Evolutionary conservation across 192 early-diverging fungal species (phyloP).

Genomic region (Gaertneriomyces sp.): DNA sequence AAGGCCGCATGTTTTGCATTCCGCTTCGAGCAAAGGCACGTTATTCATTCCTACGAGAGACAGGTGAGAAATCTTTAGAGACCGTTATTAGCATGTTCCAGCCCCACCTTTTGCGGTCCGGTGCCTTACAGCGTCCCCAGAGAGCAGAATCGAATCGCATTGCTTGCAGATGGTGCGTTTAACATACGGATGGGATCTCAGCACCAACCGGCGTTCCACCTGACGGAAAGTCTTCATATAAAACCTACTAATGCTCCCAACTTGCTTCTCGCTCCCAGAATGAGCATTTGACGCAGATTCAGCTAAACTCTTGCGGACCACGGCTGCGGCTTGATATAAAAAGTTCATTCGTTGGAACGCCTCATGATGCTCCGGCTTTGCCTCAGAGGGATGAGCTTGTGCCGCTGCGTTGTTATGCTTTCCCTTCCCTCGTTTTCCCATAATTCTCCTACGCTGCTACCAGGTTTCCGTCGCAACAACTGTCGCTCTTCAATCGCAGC

Average conservation of each 20-base stretch:
- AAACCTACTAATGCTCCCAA: conserved; percentile 33
- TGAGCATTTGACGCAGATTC: not conserved
- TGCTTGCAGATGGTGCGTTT: conserved; percentile 54
- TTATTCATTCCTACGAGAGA: too few relatives aligned
- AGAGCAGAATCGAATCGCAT: conserved; percentile 51
- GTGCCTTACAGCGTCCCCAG: conserved; percentile 17
- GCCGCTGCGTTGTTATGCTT: too few relatives aligned
- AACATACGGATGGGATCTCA: conserved; percentile 52
- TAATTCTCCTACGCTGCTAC: too few relatives aligned
- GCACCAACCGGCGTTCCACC: conserved; percentile 51
- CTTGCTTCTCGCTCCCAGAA: not conserved
- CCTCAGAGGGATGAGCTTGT: too few relatives aligned
- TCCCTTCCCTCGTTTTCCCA: too few relatives aligned
- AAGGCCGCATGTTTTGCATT: too few relatives aligned
- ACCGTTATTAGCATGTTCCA: too few relatives aligned
- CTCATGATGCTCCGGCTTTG: conserved; percentile 39
- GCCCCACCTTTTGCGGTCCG: too few relatives aligned
- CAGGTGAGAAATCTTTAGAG: too few relatives aligned
- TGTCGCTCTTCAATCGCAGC: too few relatives aligned
- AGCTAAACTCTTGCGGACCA: conserved; percentile 7
- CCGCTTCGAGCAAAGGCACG: too few relatives aligned
- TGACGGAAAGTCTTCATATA: conserved; percentile 47
- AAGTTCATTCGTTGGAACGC: conserved; percentile 66
- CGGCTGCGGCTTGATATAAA: conserved; percentile 58
- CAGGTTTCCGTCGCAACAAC: too few relatives aligned